Conservation (phyloP, 192 early-diverging fungal genomes). For the Paraglomus brasilianum region DNA sequence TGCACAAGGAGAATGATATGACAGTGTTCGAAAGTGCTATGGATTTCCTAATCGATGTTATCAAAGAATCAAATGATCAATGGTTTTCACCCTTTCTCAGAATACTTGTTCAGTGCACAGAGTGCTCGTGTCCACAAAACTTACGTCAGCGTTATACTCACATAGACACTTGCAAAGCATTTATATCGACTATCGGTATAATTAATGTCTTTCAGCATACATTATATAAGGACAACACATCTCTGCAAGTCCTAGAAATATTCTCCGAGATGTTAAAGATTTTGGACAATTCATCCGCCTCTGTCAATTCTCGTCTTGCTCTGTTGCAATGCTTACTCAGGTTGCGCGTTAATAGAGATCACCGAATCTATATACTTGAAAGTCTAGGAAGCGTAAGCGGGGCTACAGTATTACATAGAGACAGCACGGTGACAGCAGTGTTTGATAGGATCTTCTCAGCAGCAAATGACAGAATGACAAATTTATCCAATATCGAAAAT, state of each 20-base stretch:
- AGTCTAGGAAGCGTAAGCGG: slow-evolving; percentile 5
- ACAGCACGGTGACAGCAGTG: background rate
- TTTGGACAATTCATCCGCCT: slow-evolving; percentile 39
- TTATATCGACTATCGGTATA: slow-evolving; percentile 41
- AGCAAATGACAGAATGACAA: background rate
- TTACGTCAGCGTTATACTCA: slow-evolving; percentile 1
- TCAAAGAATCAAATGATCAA: slow-evolving; percentile 34
- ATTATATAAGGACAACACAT: slow-evolving; percentile 37
- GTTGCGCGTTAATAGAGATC: slow-evolving; percentile 52
- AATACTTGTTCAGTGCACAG: slow-evolving; percentile 39
- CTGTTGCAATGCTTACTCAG: slow-evolving; percentile 51
- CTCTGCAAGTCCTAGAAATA: slow-evolving; percentile 35
- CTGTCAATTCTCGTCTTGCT: slow-evolving; percentile 45
- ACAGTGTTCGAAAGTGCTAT: slow-evolving; percentile 37
- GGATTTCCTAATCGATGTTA: slow-evolving; percentile 40
- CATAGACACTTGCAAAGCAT: slow-evolving; percentile 37
- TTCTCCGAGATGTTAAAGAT: slow-evolving; percentile 45
- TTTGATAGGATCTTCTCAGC: background rate
- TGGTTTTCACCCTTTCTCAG: slow-evolving; percentile 41
- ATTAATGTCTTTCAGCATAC: slow-evolving; percentile 50
- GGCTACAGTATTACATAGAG: slow-evolving; percentile 18
- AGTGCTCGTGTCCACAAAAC: slow-evolving; percentile 38
- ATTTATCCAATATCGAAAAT: too few species aligned
- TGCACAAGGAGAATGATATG: slow-evolving; percentile 41
- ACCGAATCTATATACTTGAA: slow-evolving; percentile 44